These are phyloP conservation scores for Colletotrichum filicis DNA, from an alignment of 2,329 filamentous ascomycete genomes.

Conservation along the genomic window DNA sequence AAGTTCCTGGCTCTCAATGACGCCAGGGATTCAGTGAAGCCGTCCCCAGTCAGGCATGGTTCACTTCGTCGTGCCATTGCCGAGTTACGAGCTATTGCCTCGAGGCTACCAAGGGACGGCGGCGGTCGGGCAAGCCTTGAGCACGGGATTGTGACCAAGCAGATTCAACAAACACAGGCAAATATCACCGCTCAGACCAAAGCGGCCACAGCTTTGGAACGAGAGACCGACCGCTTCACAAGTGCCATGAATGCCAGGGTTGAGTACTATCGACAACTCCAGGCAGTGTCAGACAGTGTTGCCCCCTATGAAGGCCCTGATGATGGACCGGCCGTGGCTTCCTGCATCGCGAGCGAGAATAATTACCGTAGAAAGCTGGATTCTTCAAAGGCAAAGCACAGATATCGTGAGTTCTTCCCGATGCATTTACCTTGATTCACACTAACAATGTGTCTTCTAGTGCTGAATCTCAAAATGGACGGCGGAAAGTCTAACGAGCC, in stretches of 20 bases:
- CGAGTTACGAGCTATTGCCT: conserved; percentile 75
- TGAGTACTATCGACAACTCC: conserved; percentile 91
- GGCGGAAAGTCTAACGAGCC: conserved; percentile 73
- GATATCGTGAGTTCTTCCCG: conserved; percentile 67
- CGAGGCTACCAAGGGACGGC: conserved; percentile 67
- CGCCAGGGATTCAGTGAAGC: conserved; percentile 59
- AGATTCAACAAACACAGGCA: conserved; percentile 71
- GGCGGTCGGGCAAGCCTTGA: conserved; percentile 60
- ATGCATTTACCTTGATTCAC: too few species aligned
- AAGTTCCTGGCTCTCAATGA: conserved; percentile 64
- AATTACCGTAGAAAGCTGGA: conserved; percentile 68
- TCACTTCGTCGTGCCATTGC: conserved; percentile 79
- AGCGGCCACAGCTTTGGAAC: conserved; percentile 61
- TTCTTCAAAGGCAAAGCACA: conserved; percentile 75
- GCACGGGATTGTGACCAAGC: conserved; percentile 69
- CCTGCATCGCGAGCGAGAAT: conserved; percentile 57
- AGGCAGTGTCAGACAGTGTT: conserved; percentile 90
- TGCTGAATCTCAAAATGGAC: conserved; percentile 63
- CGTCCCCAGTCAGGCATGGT: conserved; percentile 54
- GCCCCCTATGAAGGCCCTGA: conserved; percentile 75
- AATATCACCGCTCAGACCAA: conserved; percentile 64
- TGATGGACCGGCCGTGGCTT: conserved; percentile 61
- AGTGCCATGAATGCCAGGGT: conserved; percentile 85
- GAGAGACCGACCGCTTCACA: conserved; percentile 81
- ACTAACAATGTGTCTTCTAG: conserved; percentile 41